phyloP scores from a whole-genome alignment of 257 asterid genomes.

The Solanum sejunctum region DNA sequence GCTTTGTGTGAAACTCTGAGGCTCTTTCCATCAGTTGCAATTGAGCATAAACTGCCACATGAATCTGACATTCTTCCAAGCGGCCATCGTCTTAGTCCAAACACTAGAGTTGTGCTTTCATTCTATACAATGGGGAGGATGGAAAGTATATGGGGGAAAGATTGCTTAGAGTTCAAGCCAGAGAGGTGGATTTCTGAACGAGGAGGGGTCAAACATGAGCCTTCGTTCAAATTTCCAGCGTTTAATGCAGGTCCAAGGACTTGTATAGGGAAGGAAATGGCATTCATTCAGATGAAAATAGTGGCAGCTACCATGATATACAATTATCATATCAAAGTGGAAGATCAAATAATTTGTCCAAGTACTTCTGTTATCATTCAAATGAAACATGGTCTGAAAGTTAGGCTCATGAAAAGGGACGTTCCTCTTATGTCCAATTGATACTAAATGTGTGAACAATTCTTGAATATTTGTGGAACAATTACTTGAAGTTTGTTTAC shows the following conservation, averaged over 20 bases:
- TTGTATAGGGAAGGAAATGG: slow-evolving; percentile 1
- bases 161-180: neutral
- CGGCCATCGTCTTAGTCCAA: neutral
- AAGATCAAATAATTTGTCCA: neutral
- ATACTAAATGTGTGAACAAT: neutral
- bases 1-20: neutral
- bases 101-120: neutral
- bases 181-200: neutral
- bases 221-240: neutral
- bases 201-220: neutral
- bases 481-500: neutral
- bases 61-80: neutral
- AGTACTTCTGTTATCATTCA: neutral
- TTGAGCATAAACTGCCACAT: neutral
- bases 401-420: neutral
- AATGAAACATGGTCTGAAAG: neutral
- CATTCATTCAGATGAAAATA: slow-evolving; percentile 2
- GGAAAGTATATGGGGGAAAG: neutral
- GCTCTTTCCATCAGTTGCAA: neutral
- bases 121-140: slow-evolving; percentile 1
- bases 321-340: neutral
- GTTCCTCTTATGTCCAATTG: neutral
- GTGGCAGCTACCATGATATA: neutral
- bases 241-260: neutral
- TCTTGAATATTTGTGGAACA: no score